phyloP scores from a whole-genome alignment of 805 yeast genomes.

The Cephaloascus albidus region DNA sequence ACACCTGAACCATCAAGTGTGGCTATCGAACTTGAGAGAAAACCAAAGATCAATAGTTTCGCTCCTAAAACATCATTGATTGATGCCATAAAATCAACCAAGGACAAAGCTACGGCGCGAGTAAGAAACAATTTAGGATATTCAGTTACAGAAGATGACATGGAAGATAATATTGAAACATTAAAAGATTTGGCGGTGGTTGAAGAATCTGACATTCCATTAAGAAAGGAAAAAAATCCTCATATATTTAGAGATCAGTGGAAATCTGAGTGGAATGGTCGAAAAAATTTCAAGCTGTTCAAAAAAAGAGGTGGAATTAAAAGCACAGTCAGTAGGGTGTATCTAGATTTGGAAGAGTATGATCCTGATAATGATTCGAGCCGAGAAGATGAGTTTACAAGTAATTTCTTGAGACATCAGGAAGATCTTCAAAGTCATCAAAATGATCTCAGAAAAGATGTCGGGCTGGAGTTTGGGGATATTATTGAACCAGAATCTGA shows the following conservation, averaged over 20 bases:
- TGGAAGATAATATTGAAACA: conserved; percentile 16
- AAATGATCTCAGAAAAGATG: not conserved
- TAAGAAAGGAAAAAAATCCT: conserved; percentile 2
- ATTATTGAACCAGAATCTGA: conserved; percentile 24
- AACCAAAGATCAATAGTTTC: not conserved
- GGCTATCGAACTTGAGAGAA: not conserved
- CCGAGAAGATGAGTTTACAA: not conserved
- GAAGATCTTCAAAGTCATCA: not conserved
- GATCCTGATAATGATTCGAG: conserved; percentile 5
- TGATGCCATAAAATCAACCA: conserved; percentile 20
- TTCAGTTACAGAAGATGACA: conserved; percentile 11
- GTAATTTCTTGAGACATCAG: not conserved
- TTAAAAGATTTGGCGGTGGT: conserved; percentile 24
- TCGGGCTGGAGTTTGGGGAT: conserved; percentile 21
- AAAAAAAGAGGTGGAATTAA: conserved; percentile 5
- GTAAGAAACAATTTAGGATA: conserved; percentile 12
- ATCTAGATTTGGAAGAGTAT: conserved; percentile 16
- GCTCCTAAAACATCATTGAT: conserved; percentile 10
- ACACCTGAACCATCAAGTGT: not conserved
- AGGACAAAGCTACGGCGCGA: conserved; percentile 15
- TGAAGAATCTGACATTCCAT: conserved; percentile 14
- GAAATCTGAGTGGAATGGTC: conserved; percentile 13
- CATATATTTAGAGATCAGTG: not conserved
- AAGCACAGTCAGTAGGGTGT: conserved; percentile 17
- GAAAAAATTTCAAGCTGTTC: conserved; percentile 31